A percentile compares a stretch with the other conserved stretches of the same genome.
phyloP scores from a whole-genome alignment of 352 stramenopile genomes.

The Pythium coloratum region DNA sequence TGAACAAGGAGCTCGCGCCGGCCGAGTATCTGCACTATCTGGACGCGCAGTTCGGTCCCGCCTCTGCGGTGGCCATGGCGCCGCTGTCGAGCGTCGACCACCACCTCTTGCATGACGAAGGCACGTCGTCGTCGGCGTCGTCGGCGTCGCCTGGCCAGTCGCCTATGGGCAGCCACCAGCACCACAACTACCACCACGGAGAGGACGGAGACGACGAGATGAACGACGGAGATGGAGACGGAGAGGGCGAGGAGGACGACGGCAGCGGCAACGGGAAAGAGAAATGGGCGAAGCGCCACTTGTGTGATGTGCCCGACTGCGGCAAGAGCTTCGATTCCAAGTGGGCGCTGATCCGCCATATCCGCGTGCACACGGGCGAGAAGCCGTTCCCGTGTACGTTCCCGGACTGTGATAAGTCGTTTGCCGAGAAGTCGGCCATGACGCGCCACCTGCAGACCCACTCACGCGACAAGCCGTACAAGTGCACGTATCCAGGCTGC shows the following conservation, averaged over 20 bases:
- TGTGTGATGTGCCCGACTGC: constrained; percentile 64
- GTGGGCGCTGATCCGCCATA: constrained; percentile 84
- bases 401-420: constrained; percentile 84
- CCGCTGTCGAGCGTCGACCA: constrained; percentile 23
- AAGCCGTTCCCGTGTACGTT: constrained; percentile 87
- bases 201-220: constrained; percentile 13
- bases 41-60: constrained; percentile 12
- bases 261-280: constrained; percentile 26
- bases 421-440: constrained; percentile 88
- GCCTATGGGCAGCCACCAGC: constrained; percentile 4
- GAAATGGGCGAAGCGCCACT: constrained; percentile 76
- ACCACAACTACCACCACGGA: not conserved
- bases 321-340: constrained; percentile 87
- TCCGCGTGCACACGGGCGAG: constrained; percentile 86
- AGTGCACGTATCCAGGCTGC: constrained; percentile 83
- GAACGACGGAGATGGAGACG: constrained; percentile 8
- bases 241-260: constrained; percentile 10
- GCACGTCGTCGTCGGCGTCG: constrained; percentile 27
- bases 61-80: constrained; percentile 7
- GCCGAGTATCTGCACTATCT: constrained; percentile 30
- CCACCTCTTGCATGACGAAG: constrained; percentile 26
- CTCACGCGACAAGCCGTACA: constrained; percentile 84
- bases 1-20: constrained; percentile 22
- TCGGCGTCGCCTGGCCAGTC: constrained; percentile 26
- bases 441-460: constrained; percentile 85